Evolutionary conservation across 768 basidiomycete species (phyloP), one percentile per base, ranked within the genome.

Genomic region (Lentinula sp.): DNA sequence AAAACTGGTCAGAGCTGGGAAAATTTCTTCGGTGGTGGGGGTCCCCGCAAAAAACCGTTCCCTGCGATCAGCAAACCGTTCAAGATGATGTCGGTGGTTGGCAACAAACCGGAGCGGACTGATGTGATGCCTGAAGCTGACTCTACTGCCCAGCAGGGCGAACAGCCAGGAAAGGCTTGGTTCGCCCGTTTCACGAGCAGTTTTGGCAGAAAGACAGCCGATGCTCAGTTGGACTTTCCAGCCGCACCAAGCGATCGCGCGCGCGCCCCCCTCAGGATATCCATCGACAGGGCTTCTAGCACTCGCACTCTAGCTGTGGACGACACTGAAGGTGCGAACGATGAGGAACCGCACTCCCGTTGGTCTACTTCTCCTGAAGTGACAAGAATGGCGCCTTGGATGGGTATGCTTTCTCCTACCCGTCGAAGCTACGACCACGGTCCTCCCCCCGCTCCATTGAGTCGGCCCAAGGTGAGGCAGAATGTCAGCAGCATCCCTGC

Each of bases 1-100:
- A 65, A 65, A 32, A 70, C 76, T 6, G 74, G 75, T 67, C 75
- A 73, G 63, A 80, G 79, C 59, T 78, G 77, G 72, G 74, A 79
- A 50, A 80, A 74, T 61, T 78, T 82, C 70, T 73, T 80, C 60
- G 74, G 71, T 23, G 62, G 66, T 21, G 18, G 46, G 40, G 51
- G 69, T 61, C 46, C 64, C 62, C 59, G 59, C 49, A 45, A 69
- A 67, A 62, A 65, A 52, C 65, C 69, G 54, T 61, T 60, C 16
- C 64, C 66, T 43, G 61, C 65, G 28, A 65, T 70, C 53, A 73
- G 68, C 57, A 69, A 67, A 53, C 69, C 76, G 35, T 75, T 71
- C 66, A 83, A 75, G 69, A 66, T 82, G 23, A 73, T 77, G 69
- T 81, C 75, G 67, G 72, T 73, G 21, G 70, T 70, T 0, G 71